Base-by-base conservation (phyloP, 1,284 basidiomycete species). In the Meripilus lineatus region DNA sequence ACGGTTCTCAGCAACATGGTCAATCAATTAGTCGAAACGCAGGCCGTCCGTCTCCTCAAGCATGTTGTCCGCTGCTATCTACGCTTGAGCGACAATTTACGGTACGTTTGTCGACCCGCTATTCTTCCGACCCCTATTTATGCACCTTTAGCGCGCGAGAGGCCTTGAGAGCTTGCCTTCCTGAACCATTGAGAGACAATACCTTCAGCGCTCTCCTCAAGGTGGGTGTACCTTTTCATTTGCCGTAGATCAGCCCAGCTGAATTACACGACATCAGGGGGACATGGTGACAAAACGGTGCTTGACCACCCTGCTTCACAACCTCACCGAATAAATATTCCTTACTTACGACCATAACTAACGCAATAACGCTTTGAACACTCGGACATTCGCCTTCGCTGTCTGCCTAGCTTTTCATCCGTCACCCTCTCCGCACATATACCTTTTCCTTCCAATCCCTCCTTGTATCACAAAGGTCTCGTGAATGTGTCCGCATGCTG, bases 1-100 rank as follows among this genome's bases (percentile, higher is more conserved):
- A 97, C 95, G 3, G 96, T 99, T 22, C 75, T 99, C 48, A 92
- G 90, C 72, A 98, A 98, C 67, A 99, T 99, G 96, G 96, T 99
- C 47, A 86, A 84, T 58, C 92, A 95, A 59, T 75, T 97, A 37
- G 92, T 96, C 42, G 96, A 99, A 68, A 96, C 89, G 3, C 96
- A 98, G 67, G 96, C 96, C 7, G 95, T 99, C 26, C 74, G 96
- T 55, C 70, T 99, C 44, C 72, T 99, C 55, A 99, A 99, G 69
- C 96, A 99, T 63, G 96, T 99, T 40, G 96, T 99, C 15, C 75
- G 96, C 46, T 99, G 96, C 67, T 99, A 99, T 63, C 69, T 99
- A 47, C 79, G 96, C 32, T 73, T 99, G 54, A 96, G 93, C 63
- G 96, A 99, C 68, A 99, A 99, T 60, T 72, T 95, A 45, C 80